These are phyloP conservation scores for Aspergillus hiratsukae DNA, from an alignment of 2,329 filamentous ascomycete species.

Conservation along the genomic window DNA sequence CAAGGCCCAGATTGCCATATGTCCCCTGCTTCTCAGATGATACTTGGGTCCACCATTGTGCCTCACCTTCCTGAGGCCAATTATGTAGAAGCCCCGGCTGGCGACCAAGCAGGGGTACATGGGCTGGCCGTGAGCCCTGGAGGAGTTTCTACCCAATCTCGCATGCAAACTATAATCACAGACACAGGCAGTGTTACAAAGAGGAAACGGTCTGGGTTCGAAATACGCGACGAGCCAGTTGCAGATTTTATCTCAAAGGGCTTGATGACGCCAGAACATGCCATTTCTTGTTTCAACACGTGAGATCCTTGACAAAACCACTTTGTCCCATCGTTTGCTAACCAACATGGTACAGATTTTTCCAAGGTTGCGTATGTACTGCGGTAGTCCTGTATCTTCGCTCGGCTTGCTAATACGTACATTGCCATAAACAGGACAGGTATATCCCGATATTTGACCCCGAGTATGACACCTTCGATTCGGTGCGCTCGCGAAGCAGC, in stretches of 20 bases:
- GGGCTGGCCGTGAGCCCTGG: background rate
- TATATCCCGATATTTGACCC: slow-evolving; percentile 49
- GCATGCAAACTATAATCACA: background rate
- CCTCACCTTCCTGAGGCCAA: background rate
- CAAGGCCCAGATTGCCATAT: background rate
- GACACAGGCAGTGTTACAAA: slow-evolving; percentile 15
- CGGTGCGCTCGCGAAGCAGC: slow-evolving; percentile 44
- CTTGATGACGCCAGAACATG: slow-evolving; percentile 30
- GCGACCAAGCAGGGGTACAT: background rate
- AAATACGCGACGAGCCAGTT: slow-evolving; percentile 29
- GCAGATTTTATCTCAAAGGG: slow-evolving; percentile 34
- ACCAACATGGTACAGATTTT: slow-evolving; percentile 24
- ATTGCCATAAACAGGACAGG: slow-evolving; percentile 34
- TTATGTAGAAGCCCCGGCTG: background rate
- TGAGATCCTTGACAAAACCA: background rate
- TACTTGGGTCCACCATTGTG: background rate
- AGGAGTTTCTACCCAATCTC: background rate
- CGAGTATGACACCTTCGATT: slow-evolving; percentile 42
- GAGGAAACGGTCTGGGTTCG: slow-evolving; percentile 29
- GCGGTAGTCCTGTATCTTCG: background rate
- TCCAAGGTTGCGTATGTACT: slow-evolving; percentile 32
- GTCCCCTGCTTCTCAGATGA: background rate
- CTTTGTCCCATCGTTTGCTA: background rate
- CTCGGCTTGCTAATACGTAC: background rate
- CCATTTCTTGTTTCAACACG: slow-evolving; percentile 30